Conservation (phyloP, 306 rosid genomes). For the Hippophae rhamnoides region DNA sequence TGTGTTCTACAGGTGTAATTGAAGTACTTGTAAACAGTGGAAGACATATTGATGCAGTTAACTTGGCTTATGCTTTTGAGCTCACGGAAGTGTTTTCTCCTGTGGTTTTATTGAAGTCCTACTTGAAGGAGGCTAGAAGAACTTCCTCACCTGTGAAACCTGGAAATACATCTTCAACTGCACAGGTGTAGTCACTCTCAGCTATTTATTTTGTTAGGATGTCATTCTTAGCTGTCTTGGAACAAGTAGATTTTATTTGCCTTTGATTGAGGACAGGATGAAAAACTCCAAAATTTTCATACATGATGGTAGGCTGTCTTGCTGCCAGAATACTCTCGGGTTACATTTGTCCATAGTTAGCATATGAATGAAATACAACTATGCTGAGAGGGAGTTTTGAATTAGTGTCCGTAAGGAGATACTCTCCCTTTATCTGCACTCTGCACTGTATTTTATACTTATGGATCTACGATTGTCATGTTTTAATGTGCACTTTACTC, state of each 20-base stretch:
- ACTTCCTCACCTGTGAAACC: slow-evolving; percentile 56
- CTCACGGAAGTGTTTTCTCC: slow-evolving; percentile 69
- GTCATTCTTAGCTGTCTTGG: background rate
- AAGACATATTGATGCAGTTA: slow-evolving; percentile 93
- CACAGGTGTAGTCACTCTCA: slow-evolving; percentile 40
- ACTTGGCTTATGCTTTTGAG: slow-evolving; percentile 86
- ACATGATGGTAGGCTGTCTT: no score
- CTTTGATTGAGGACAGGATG: no score
- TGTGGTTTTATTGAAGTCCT: slow-evolving; percentile 73
- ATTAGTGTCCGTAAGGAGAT: no score
- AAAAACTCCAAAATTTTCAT: no score
- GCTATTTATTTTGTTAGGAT: background rate
- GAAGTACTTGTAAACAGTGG: slow-evolving; percentile 75
- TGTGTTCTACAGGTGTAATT: slow-evolving; percentile 62
- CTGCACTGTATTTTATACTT: no score
- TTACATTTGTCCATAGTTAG: no score
- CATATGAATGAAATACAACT: no score
- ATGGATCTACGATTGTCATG: no score
- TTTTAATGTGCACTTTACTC: no score
- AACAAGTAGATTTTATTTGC: background rate
- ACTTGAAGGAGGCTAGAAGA: slow-evolving; percentile 86
- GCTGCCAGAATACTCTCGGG: no score
- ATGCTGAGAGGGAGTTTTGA: no score
- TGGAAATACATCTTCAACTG: slow-evolving; percentile 64
- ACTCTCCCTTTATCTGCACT: no score